phyloP scores from a whole-genome alignment of 2,329 filamentous ascomycete species.

The Cercospora beticola region DNA sequence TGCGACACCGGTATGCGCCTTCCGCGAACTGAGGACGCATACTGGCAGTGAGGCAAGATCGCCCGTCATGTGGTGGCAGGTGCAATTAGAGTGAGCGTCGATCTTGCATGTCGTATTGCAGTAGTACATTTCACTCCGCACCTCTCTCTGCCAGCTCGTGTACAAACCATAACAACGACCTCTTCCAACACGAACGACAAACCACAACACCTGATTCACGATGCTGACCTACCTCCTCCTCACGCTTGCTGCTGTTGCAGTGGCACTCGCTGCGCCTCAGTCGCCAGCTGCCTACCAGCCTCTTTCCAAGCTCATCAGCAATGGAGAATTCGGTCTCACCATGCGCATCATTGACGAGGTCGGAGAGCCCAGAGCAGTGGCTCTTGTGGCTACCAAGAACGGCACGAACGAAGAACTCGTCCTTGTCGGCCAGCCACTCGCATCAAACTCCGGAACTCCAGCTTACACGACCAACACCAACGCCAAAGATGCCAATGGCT shows the following conservation, averaged over 20 bases:
- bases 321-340: conserved; percentile 17
- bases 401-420: conserved; percentile 14
- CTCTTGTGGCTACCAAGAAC: conserved; percentile 19
- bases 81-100: neutral
- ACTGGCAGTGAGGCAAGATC: neutral
- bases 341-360: conserved; percentile 4
- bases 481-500: neutral
- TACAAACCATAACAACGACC: too few relatives aligned
- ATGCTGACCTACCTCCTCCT: conserved; percentile 3
- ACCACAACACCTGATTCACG: neutral
- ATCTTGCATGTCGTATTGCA: neutral
- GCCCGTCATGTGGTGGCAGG: neutral
- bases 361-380: neutral
- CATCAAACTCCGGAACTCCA: conserved; percentile 16
- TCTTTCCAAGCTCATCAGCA: neutral
- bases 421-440: conserved; percentile 13
- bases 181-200: neutral
- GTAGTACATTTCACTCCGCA: neutral
- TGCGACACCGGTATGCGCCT: neutral
- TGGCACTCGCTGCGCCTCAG: neutral
- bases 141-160: too few relatives aligned
- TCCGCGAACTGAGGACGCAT: neutral
- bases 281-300: neutral
- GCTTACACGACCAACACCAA: conserved; percentile 9
- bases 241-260: neutral